A percentile compares a stretch with the other conserved stretches of the same genome.
Conservation (phyloP, 202 grass and related monocot genomes). For the Eragrostis tef region DNA sequence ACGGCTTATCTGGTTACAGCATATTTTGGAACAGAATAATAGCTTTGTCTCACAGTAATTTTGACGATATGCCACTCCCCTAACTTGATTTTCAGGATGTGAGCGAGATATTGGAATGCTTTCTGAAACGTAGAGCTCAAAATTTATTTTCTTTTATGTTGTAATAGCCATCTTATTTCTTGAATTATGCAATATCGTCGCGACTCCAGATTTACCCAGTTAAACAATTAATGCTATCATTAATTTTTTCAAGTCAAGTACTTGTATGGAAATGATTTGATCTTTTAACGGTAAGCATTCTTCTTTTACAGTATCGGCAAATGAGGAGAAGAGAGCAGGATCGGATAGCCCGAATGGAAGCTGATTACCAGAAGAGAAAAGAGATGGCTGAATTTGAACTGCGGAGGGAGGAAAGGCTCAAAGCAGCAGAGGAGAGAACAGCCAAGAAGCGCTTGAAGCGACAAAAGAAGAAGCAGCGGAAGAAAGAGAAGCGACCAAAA, state of each 20-base stretch:
- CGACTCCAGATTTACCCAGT: conserved; percentile 3
- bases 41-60: neutral
- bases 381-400: conserved; percentile 73
- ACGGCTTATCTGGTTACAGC: neutral
- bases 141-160: conserved; percentile 11
- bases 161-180: conserved; percentile 6
- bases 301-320: conserved; percentile 80
- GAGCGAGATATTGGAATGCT: neutral
- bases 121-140: neutral
- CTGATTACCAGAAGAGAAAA: conserved; percentile 78
- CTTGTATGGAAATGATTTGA: conserved; percentile 1
- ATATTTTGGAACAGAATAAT: neutral
- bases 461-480: conserved; percentile 77
- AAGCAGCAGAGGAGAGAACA: conserved; percentile 77
- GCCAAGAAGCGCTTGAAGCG: conserved; percentile 82
- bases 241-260: neutral
- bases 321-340: conserved; percentile 96
- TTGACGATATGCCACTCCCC: neutral
- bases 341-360: conserved; percentile 69
- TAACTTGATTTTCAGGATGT: neutral
- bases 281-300: conserved; percentile 8
- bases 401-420: conserved; percentile 84
- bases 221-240: neutral
- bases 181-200: neutral
- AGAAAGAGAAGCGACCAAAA: conserved; percentile 67